phyloP scores from a whole-genome alignment of 2,329 filamentous ascomycete genomes.

The Myriangium duriaei region DNA sequence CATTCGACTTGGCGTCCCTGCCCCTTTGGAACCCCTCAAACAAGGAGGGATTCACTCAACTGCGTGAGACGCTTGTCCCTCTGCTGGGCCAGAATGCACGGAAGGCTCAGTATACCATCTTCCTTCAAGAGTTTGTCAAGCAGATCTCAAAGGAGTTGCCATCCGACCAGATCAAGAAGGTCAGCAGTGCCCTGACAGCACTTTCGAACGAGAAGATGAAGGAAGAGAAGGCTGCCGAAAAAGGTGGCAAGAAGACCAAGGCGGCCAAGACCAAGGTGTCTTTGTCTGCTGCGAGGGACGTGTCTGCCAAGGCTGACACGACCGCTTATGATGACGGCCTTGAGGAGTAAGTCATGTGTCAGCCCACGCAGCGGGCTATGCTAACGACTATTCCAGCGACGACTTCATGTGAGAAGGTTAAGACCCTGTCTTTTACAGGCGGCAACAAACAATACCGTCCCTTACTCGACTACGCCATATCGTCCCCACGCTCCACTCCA shows the following conservation, averaged over 20 bases:
- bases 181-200: constrained; percentile 74
- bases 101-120: constrained; percentile 82
- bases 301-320: constrained; percentile 51
- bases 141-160: constrained; percentile 75
- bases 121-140: constrained; percentile 84
- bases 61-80: constrained; percentile 68
- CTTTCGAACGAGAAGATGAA: constrained; percentile 96
- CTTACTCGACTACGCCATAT: no score
- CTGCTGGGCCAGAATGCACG: constrained; percentile 63
- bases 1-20: constrained; percentile 68
- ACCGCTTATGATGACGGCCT: constrained; percentile 65
- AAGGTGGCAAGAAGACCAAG: constrained; percentile 93
- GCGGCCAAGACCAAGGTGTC: constrained; percentile 89
- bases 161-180: constrained; percentile 94
- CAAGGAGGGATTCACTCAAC: constrained; percentile 70
- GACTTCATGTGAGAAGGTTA: constrained; percentile 69
- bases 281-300: constrained; percentile 53
- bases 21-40: constrained; percentile 80
- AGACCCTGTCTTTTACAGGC: no score
- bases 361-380: constrained; percentile 7
- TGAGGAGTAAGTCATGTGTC: constrained; percentile 57
- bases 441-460: no score
- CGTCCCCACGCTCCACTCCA: no score
- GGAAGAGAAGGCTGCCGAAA: constrained; percentile 90
- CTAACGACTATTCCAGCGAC: constrained; percentile 37